phyloP scores from a whole-genome alignment of 139 green algal genomes.

The Eudorina sp. region DNA sequence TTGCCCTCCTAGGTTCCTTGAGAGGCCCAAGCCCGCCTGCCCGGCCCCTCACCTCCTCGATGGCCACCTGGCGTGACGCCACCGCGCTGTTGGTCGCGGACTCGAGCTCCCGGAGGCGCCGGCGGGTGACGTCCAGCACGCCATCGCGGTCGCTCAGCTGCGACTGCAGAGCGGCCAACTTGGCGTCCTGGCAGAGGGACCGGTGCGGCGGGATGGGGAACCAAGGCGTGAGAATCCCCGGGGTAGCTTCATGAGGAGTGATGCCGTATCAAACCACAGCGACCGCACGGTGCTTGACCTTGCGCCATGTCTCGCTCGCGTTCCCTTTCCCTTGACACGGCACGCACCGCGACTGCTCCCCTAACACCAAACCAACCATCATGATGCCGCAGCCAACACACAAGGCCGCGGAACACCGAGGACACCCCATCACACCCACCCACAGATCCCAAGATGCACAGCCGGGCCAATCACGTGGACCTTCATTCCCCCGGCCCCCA shows the following conservation, averaged over 20 bases:
- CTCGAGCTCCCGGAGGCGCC: constrained; percentile 23
- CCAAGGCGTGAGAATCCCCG: background rate
- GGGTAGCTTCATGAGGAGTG: background rate
- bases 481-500: no score
- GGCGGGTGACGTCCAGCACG: constrained; percentile 13
- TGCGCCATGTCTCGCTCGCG: background rate
- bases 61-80: background rate
- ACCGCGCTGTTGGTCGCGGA: background rate
- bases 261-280: background rate
- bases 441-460: no score
- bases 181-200: background rate
- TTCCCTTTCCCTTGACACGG: no score
- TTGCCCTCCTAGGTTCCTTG: no score
- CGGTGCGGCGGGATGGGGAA: background rate
- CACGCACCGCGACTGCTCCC: no score
- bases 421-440: no score
- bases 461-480: no score
- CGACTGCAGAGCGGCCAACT: background rate
- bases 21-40: no score
- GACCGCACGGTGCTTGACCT: background rate
- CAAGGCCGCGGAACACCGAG: no score
- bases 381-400: no score
- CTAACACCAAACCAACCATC: no score
- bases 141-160: background rate
- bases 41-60: constrained; percentile 13